Evolutionary conservation across 257 asterid genomes (phyloP), one percentile per base, ranked within the genome.

Genomic region (Solanum corneliomulleri): DNA sequence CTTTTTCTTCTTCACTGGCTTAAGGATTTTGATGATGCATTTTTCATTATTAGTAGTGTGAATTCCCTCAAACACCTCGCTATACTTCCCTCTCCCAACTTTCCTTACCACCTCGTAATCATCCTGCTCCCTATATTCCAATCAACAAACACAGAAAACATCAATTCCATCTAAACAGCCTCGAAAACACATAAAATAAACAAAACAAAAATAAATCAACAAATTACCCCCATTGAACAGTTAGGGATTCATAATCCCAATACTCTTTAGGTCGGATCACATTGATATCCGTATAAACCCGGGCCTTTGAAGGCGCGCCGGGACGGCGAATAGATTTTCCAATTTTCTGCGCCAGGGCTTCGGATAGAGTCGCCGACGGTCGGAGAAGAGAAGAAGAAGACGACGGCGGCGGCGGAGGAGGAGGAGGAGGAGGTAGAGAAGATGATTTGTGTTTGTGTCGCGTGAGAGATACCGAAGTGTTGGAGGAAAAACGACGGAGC

Each of bases 1-100:
- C 98, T 96, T 96, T 82, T 94, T 96, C 94, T 95, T 96, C 93
- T 96, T 96, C 82, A 96, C 99, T 15, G 99, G 99, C 89, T 96
- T 96, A 66, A 96, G 99, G 82, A 96, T 96, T 87, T 96, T 96
- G 91, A 96, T 95, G 66, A 96, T 69, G 90, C 99, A 96, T 85
- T 93, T 95, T 90, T 96, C 98, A 88, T 92, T 93, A 88, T 92
- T 92, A 87, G 97, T 91, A 72, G 94, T 87, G 86, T 93, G 98
- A 87, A 95, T 87, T 47, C 99, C 99, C 90, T 96, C 98, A 52
- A 96, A 96, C 37, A 96, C 99, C 92, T 96, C 99, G 89, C 99
- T 96, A 75, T 96, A 96, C 90, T 96, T 95, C 25, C 99, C 99
- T 91, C 99, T 92, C 64, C 99, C 99, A 68, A 96, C 98, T 92